Evolutionary conservation across 306 rosid genomes (phyloP).

Genomic region (Cicer bijugum): DNA sequence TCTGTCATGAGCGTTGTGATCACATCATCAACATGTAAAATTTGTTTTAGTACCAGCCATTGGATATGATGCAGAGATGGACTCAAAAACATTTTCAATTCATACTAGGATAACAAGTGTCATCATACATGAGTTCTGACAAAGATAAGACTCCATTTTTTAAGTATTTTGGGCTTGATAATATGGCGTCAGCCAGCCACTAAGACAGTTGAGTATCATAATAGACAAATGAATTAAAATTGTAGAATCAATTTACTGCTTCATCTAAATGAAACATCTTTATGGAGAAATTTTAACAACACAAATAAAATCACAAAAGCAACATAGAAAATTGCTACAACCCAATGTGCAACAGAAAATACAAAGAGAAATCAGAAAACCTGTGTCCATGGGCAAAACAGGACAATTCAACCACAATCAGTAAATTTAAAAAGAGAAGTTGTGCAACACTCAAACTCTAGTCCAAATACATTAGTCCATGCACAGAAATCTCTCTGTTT

Average conservation of each 20-base stretch:
- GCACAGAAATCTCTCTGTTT: neutral
- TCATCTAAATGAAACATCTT: neutral
- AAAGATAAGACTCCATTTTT: neutral
- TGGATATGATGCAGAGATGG: neutral
- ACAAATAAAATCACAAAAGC: conserved; percentile 8
- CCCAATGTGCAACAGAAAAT: neutral
- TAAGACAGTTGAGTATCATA: conserved; percentile 1
- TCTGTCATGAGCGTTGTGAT: neutral
- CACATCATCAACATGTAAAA: conserved; percentile 31
- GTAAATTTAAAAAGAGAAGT: conserved; percentile 3
- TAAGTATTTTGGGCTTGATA: neutral
- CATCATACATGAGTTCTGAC: conserved; percentile 27
- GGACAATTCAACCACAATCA: neutral
- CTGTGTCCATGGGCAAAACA: neutral
- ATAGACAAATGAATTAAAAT: neutral
- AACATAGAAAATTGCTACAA: conserved; percentile 4
- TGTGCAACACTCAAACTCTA: conserved; percentile 13
- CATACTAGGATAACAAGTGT: conserved; percentile 1
- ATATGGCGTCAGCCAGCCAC: conserved; percentile 35
- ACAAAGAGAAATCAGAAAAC: conserved; percentile 2
- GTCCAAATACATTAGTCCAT: conserved; percentile 1
- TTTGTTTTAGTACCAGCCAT: conserved; percentile 12
- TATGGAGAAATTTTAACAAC: neutral
- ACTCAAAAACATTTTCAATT: conserved; percentile 1
- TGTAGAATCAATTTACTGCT: neutral